phyloP scores from a whole-genome alignment of 129 eudicot species.

The Smallanthus sonchifolius region DNA sequence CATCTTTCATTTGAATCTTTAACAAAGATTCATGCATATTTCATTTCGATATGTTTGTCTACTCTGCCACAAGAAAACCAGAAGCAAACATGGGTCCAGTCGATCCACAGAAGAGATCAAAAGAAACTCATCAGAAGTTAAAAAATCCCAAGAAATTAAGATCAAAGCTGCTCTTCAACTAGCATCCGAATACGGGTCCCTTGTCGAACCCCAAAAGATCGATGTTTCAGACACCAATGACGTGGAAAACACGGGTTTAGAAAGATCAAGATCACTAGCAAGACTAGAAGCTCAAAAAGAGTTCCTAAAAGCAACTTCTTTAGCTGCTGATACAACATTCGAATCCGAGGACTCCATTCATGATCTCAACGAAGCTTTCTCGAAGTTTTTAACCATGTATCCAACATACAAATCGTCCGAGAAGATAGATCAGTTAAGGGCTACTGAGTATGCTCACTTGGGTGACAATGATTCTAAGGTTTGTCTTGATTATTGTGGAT shows the following conservation, averaged over 20 bases:
- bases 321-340: conserved; percentile 77
- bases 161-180: conserved; percentile 84
- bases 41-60: conserved; percentile 73
- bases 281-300: conserved; percentile 83
- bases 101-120: conserved; percentile 39
- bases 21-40: conserved; percentile 52
- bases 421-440: conserved; percentile 76
- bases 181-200: conserved; percentile 92
- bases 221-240: conserved; percentile 44
- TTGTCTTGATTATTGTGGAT: conserved; percentile 96
- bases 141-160: conserved; percentile 67
- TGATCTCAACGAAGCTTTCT: conserved; percentile 51
- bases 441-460: conserved; percentile 71
- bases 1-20: conserved; percentile 22
- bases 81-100: conserved; percentile 57
- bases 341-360: conserved; percentile 62
- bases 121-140: conserved; percentile 55
- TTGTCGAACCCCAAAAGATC: conserved; percentile 56
- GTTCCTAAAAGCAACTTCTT: conserved; percentile 81
- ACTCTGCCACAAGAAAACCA: conserved; percentile 57
- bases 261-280: conserved; percentile 83
- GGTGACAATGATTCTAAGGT: conserved; percentile 63
- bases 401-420: conserved; percentile 76
- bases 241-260: conserved; percentile 56
- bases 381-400: conserved; percentile 83